Percentiles rank a stretch among this genome's conserved stretches.
Conservation (phyloP, 345 rosid genomes). For the Salix purpurea region DNA sequence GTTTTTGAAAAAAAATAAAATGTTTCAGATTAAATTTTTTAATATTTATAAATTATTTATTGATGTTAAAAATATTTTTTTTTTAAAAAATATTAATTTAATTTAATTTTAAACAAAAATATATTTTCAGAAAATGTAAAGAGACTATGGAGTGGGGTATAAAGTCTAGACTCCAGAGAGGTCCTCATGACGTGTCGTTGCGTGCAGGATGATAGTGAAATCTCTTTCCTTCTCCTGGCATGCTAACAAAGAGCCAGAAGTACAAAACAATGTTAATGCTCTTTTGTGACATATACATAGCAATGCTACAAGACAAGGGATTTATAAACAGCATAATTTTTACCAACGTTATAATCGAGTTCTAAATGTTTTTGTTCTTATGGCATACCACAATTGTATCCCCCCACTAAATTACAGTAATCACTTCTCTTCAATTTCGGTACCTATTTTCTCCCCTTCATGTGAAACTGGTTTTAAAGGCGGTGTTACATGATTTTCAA, state of each 20-base stretch:
- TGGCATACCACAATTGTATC: background rate
- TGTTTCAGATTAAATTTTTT: too few species aligned
- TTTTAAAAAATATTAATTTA: too few species aligned
- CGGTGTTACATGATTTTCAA: background rate
- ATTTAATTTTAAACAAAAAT: too few species aligned
- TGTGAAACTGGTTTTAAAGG: too few species aligned
- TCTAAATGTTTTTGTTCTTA: background rate
- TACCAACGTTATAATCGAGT: background rate
- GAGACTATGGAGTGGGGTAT: background rate
- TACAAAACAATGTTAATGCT: background rate
- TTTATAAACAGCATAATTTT: too few species aligned
- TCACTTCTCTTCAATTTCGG: background rate
- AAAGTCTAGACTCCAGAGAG: background rate
- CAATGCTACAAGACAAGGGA: background rate
- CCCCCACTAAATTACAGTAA: background rate
- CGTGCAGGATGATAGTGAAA: background rate
- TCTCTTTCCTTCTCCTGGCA: slow-evolving; percentile 1
- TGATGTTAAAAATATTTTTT: too few species aligned
- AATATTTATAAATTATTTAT: too few species aligned
- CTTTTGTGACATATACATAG: background rate
- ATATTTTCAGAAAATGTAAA: background rate
- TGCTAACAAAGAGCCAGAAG: background rate
- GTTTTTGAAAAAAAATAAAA: too few species aligned
- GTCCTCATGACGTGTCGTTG: background rate
- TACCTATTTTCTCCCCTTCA: background rate